Base-by-base conservation (phyloP, 495 filamentous ascomycete genomes). In the Neurospora sp. region DNA sequence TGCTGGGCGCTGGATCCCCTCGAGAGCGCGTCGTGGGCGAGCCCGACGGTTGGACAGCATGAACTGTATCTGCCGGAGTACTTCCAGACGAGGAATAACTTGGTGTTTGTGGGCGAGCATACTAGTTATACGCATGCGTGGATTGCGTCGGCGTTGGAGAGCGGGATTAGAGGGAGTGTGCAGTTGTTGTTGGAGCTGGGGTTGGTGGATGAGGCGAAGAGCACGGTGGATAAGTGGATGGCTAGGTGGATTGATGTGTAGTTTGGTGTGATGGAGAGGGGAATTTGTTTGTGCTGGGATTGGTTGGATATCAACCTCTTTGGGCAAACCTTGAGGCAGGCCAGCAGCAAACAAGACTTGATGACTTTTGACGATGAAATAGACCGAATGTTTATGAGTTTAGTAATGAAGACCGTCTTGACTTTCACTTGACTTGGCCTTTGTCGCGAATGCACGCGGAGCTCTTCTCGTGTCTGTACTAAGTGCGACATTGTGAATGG, bases 81-180 rank as follows among this genome's bases (percentile, higher is more conserved):
- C 72, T 92, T 90, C 73, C 84, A 91, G 78, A 92, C 90, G 0
- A 88, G 91, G 77, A 85, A 86, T 53, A 10, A 88, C 76, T 88
- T 89, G 44, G 87, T 92, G 44, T 92, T 92, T 70, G 82, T 92
- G 5, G 90, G 90, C 18, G 90, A 92, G 80, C 90, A 92, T 77
- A 92, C 90, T 1, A 88, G 86, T 68, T 92, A 90, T 79, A 92
- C 90, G n/a, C 90, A 92, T 76, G 89, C 89, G 5, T 92, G 90
- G 90, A 91, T 92, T 68, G 88, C 89, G 35, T 87, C 86, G 4
- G 90, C 90, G 7, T 78, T 92, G 38, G 90, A 92, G 77, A 89
- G 87, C 22, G 90, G 88, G 0, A 88, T 92, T 27, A 81, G 90
- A 0, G 90, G 90, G 0, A 87, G 87, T 8, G 86, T 89, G 18